phyloP scores from a whole-genome alignment of 106 monocot genomes.

The Agapanthus africanus region DNA sequence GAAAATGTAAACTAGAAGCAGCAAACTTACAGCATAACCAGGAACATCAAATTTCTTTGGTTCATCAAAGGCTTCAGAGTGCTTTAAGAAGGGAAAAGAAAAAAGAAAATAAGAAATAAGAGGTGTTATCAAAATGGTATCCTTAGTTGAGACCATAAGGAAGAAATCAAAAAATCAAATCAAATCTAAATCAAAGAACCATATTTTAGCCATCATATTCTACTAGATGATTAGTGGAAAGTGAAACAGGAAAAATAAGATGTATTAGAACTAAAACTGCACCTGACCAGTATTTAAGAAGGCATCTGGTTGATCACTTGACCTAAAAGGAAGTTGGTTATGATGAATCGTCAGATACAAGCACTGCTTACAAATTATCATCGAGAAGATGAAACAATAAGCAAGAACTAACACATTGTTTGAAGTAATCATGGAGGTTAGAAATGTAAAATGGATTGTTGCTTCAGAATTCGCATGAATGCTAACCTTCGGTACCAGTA shows the following conservation, averaged over 20 bases:
- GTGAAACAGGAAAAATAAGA: not conserved
- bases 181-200: not conserved
- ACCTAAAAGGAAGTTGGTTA: conserved; percentile 23
- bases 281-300: conserved; percentile 12
- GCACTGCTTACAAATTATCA: not conserved
- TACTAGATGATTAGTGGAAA: not conserved
- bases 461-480: not conserved
- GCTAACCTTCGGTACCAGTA: conserved; percentile 54
- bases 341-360: not conserved
- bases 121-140: not conserved
- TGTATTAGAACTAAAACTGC: not conserved
- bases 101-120: not conserved
- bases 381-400: not conserved
- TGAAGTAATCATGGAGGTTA: not conserved
- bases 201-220: not conserved
- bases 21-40: conserved; percentile 49
- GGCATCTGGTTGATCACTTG: conserved; percentile 16
- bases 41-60: conserved; percentile 52
- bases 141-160: not conserved
- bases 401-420: not conserved
- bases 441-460: not conserved
- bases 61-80: conserved; percentile 22
- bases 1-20: not conserved
- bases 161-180: not conserved
- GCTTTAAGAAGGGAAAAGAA: conserved; percentile 16